Percentiles rank a stretch among this genome's conserved stretches.
phyloP scores from a whole-genome alignment of 83 land plant species.

The Diphasiastrum complanatum region DNA sequence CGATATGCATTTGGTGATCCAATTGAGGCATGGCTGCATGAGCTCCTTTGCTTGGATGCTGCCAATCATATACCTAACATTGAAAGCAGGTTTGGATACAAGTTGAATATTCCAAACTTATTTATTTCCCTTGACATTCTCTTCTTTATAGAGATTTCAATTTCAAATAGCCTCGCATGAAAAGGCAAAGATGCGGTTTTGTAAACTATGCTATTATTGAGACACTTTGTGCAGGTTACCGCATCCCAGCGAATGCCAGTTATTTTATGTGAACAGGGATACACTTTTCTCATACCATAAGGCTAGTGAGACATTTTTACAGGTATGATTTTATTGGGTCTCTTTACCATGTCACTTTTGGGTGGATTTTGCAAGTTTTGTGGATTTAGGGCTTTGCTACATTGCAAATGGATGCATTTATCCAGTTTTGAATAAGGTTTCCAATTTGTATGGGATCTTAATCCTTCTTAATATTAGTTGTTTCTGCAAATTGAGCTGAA shows the following conservation, averaged over 20 bases:
- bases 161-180: too few species aligned
- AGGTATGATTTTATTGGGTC: slow-evolving; percentile 38
- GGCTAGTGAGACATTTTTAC: slow-evolving; percentile 84
- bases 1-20: slow-evolving; percentile 92
- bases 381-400: slow-evolving; percentile 11
- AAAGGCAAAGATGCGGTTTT: not conserved
- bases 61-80: slow-evolving; percentile 64
- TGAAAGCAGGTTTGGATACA: slow-evolving; percentile 50
- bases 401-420: not conserved
- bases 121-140: too few species aligned
- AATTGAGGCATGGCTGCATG: slow-evolving; percentile 89
- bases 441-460: too few species aligned
- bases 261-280: slow-evolving; percentile 97
- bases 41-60: slow-evolving; percentile 86
- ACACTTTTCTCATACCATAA: slow-evolving; percentile 96
- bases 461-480: too few species aligned
- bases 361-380: not conserved
- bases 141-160: too few species aligned
- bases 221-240: slow-evolving; percentile 43
- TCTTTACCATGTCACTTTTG: not conserved
- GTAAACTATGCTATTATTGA: not conserved
- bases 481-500: too few species aligned
- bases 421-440: not conserved
- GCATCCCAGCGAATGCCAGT: slow-evolving; percentile 71
- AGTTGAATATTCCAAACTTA: too few species aligned